Evolutionary conservation across 805 yeast genomes (phyloP).

Genomic region (Spathaspora gorwiae): DNA sequence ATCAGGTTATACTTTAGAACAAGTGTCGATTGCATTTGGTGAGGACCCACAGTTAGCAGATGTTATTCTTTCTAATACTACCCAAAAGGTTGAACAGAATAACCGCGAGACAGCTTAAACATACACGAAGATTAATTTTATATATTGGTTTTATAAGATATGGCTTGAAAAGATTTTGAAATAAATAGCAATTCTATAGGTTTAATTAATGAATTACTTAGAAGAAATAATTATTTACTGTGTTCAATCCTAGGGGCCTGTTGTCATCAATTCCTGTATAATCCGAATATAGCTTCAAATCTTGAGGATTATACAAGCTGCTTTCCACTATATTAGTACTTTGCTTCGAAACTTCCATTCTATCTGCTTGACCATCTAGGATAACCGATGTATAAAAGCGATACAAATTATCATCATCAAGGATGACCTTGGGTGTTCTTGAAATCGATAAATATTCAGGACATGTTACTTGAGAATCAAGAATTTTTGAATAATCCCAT

Average conservation of each 20-base stretch:
- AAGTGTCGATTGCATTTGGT: conserved; percentile 39
- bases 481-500: conserved; percentile 3
- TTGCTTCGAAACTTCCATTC: conserved; percentile 1
- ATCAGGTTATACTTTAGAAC: conserved; percentile 40
- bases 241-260: conserved; percentile 13
- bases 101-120: too few species aligned
- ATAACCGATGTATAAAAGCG: conserved; percentile 9
- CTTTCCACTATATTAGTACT: conserved; percentile 1
- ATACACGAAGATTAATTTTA: too few species aligned
- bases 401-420: conserved; percentile 12
- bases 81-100: too few species aligned
- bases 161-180: too few species aligned
- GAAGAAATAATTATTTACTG: conserved; percentile 27
- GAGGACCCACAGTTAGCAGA: conserved; percentile 13
- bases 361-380: background rate
- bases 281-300: conserved; percentile 17
- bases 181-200: too few species aligned
- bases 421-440: background rate
- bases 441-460: background rate
- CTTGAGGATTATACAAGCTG: conserved; percentile 9
- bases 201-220: background rate
- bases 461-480: background rate
- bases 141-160: too few species aligned
- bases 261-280: conserved; percentile 23
- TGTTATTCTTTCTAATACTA: too few species aligned